Conservation (phyloP, 768 basidiomycete species). For the Cystofilobasidium macerans region DNA sequence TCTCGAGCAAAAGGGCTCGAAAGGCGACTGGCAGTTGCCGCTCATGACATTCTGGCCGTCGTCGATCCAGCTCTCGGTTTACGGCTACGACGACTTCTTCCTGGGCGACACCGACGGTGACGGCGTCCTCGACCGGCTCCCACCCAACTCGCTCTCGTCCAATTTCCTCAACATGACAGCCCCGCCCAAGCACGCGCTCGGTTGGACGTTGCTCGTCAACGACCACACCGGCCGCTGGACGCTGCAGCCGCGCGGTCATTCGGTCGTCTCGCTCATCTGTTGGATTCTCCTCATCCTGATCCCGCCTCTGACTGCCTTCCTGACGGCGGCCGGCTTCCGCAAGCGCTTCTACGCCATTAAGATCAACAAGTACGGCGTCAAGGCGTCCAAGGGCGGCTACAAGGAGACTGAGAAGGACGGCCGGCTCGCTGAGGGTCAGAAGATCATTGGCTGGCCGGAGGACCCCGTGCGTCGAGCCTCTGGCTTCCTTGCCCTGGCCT, state of each 20-base stretch:
- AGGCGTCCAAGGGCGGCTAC: slow-evolving; percentile 16
- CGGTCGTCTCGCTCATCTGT: slow-evolving; percentile 68
- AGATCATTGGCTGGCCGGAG: slow-evolving; percentile 90
- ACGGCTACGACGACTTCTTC: slow-evolving; percentile 80
- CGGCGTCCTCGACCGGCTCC: slow-evolving; percentile 76
- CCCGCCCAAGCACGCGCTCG: slow-evolving; percentile 63
- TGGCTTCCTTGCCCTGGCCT: neutral
- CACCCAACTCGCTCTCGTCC: slow-evolving; percentile 62
- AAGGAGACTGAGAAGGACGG: slow-evolving; percentile 21
- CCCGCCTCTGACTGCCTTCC: slow-evolving; percentile 69
- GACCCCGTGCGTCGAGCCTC: slow-evolving; percentile 4
- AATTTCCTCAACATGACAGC: slow-evolving; percentile 87
- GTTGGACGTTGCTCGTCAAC: slow-evolving; percentile 73
- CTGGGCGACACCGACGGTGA: slow-evolving; percentile 84
- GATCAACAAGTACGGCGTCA: slow-evolving; percentile 53
- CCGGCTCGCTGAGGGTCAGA: slow-evolving; percentile 33
- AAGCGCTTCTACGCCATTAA: slow-evolving; percentile 83
- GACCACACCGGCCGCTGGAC: slow-evolving; percentile 67
- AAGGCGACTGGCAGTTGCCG: slow-evolving; percentile 62
- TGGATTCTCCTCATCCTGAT: slow-evolving; percentile 69
- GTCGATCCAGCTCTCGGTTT: slow-evolving; percentile 79
- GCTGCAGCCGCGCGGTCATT: slow-evolving; percentile 68
- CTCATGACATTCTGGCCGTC: slow-evolving; percentile 86
- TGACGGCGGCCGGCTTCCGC: slow-evolving; percentile 70
- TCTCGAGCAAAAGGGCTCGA: slow-evolving; percentile 51